Percentiles rank a stretch among this genome's conserved stretches.
Conservation (phyloP, 169 alveolate species). For the Perkinsus olseni region DNA sequence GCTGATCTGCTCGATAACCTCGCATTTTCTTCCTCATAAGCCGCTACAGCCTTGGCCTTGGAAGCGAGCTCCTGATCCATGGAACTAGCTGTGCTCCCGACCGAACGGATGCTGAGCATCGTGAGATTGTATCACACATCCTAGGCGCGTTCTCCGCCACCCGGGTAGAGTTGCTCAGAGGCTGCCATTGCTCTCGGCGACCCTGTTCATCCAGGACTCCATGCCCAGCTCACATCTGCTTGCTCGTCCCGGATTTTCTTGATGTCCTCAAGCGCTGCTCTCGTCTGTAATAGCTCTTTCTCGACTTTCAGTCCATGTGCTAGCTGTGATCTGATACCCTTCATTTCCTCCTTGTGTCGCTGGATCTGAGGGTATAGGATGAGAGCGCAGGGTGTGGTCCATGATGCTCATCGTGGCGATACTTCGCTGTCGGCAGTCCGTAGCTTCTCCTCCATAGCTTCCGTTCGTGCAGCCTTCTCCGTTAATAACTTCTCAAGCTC, state of each 20-base stretch:
- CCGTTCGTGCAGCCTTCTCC: not conserved
- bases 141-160: too few relatives aligned
- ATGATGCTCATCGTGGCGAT: not conserved
- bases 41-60: not conserved
- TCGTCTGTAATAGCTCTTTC: not conserved
- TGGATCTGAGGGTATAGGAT: not conserved
- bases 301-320: not conserved
- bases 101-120: too few relatives aligned
- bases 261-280: not conserved
- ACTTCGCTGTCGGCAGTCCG: not conserved
- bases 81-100: not conserved
- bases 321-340: not conserved
- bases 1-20: not conserved
- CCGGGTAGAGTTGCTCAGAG: too few relatives aligned
- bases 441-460: not conserved
- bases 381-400: too few relatives aligned
- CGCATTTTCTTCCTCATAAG: not conserved
- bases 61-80: not conserved
- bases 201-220: too few relatives aligned
- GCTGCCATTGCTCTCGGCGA: too few relatives aligned
- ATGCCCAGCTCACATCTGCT: not conserved
- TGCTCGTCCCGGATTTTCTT: not conserved
- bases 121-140: too few relatives aligned
- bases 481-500: not conserved
- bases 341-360: not conserved